Conservation (phyloP, 2,329 filamentous ascomycete species). For the Ophiostoma populinum region DNA sequence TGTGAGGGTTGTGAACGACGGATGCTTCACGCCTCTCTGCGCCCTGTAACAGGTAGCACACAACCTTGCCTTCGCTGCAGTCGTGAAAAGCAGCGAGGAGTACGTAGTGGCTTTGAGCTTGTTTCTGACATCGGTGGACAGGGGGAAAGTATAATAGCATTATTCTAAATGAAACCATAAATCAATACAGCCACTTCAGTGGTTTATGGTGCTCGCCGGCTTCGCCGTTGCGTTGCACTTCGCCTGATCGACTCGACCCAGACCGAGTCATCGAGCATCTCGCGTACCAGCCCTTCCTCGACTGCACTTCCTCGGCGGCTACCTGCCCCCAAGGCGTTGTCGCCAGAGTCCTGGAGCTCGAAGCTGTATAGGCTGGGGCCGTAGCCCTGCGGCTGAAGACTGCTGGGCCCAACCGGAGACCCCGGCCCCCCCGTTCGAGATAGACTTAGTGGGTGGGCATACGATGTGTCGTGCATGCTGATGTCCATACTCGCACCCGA, state of each 20-base stretch:
- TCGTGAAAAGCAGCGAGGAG: no score
- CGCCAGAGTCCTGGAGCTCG: constrained; percentile 31
- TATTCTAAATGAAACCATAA: no score
- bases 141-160: no score
- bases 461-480: constrained; percentile 24
- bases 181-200: no score
- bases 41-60: no score
- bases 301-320: constrained; percentile 51
- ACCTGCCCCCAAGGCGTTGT: constrained; percentile 17
- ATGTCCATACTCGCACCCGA: constrained; percentile 25
- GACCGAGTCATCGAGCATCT: constrained; percentile 72
- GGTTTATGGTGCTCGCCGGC: no score
- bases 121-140: no score
- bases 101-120: no score
- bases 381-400: constrained; percentile 12
- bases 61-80: no score
- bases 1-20: no score
- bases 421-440: constrained; percentile 21
- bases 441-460: constrained; percentile 34
- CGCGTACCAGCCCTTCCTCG: constrained; percentile 60
- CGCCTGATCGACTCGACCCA: constrained; percentile 88
- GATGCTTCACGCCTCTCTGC: no score
- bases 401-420: constrained; percentile 16
- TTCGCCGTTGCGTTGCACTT: constrained; percentile 53
- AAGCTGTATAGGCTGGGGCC: constrained; percentile 39